Base-by-base conservation (phyloP, 257 asterid genomes). In the Verbascum thapsus region DNA sequence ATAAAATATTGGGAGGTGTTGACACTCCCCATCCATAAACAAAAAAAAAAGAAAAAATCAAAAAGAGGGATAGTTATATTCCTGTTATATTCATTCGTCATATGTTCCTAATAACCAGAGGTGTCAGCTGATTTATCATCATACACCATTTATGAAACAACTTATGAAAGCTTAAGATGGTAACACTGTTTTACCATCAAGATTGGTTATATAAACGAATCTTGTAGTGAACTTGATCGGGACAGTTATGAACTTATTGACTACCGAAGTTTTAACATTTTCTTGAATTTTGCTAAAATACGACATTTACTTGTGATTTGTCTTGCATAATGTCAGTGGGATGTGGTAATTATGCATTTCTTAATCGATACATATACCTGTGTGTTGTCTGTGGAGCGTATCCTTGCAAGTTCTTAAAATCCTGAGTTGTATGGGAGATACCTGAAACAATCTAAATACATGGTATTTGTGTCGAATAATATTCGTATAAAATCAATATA, bases 381-480 rank as follows among this genome's bases (percentile, higher is more conserved):
- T 20, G 34, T 43, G 34, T 40, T 58, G 66, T 44, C 13, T 13
- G 38, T n/a, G 10, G 40, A 60, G 48, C 3, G n/a, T 26, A 18
- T 60, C 49, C 26, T 15, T 32, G n/a, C n/a, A 5, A 41, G 41
- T 10, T 64, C 43, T 53, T 53, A 20, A 41, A 53, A 26, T 13
- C 13, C 11, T 10, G 6, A 10, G 51, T 39, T 39, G 52, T 16
- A 10, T 51, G 53, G 40, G 18, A 50, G 19, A n/a, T 10, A 12
- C 49, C 10, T 1, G 23, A 22, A 45, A 19, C 22, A 12, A 9
- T 16, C 48, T 32, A 43, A 23, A 23, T 22, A 30, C 20, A n/a
- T 40, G 17, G 8, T 59, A 8, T 19, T 8, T 38, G 12, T 38
- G 26, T 9, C 8, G 41, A 20, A 15, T 16, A 41, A 17, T 53